phyloP scores from a whole-genome alignment of 2,329 filamentous ascomycete genomes.

The Gnomoniopsis smithogilvyi region DNA sequence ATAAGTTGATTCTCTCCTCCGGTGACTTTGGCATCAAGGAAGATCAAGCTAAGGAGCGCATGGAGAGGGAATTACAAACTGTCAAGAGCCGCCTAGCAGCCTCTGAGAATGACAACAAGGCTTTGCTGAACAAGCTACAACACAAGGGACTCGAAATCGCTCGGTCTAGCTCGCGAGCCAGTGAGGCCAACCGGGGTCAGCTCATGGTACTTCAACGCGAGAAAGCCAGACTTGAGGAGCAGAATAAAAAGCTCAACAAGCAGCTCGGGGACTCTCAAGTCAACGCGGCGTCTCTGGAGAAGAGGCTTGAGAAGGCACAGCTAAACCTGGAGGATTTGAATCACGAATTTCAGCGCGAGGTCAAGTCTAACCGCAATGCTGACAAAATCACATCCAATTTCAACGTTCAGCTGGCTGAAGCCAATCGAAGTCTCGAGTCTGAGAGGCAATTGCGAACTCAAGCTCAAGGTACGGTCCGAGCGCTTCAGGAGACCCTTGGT shows the following conservation, averaged over 20 bases:
- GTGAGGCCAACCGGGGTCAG: conserved; percentile 76
- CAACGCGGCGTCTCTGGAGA: conserved; percentile 78
- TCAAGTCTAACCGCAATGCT: conserved; percentile 83
- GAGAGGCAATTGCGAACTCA: conserved; percentile 83
- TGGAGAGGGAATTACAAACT: conserved; percentile 87
- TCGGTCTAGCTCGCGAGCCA: conserved; percentile 80
- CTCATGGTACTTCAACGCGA: conserved; percentile 75
- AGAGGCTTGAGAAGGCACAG: conserved; percentile 89
- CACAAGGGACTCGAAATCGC: conserved; percentile 97
- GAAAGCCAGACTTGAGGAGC: conserved; percentile 78
- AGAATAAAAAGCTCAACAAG: conserved; percentile 74
- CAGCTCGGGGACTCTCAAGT: conserved; percentile 85
- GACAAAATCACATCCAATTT: conserved; percentile 82
- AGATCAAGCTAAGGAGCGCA: conserved; percentile 89
- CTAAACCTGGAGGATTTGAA: conserved; percentile 87
- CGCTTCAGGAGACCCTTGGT: conserved; percentile 76
- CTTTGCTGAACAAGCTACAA: conserved; percentile 93
- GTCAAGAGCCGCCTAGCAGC: conserved; percentile 85
- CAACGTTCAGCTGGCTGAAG: conserved; percentile 81
- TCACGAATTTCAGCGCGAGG: conserved; percentile 85
- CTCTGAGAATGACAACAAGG: conserved; percentile 94
- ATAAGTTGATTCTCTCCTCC: conserved; percentile 82
- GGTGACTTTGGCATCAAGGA: conserved; percentile 86
- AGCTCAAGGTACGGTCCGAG: conserved; percentile 79
- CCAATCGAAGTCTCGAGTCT: conserved; percentile 84